These are phyloP conservation scores for Psidium guajava DNA, from an alignment of 345 rosid genomes.

Conservation along the genomic window DNA sequence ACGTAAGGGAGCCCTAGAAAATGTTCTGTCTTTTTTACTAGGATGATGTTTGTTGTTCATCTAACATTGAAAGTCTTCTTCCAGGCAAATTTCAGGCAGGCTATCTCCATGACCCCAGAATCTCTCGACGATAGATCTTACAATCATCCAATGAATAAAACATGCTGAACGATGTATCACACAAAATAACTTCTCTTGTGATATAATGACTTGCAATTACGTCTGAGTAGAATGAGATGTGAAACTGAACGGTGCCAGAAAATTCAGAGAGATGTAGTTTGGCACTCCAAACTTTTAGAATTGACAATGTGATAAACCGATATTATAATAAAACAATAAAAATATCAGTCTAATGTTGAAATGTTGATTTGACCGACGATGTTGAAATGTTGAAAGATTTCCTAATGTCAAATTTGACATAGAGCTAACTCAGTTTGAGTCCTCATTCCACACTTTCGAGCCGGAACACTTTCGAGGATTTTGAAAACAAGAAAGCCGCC, in stretches of 20 bases:
- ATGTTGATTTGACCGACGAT: neutral
- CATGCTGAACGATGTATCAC: neutral
- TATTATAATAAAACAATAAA: neutral
- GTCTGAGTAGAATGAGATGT: neutral
- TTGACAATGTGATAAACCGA: neutral
- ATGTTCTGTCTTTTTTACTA: neutral
- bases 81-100: neutral
- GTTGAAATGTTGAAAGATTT: neutral
- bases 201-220: neutral
- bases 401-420: neutral
- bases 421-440: neutral
- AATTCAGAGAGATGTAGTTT: neutral
- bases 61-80: neutral
- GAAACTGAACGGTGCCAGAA: neutral
- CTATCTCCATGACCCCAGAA: neutral
- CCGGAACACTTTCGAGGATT: neutral
- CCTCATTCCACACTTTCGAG: neutral
- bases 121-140: neutral
- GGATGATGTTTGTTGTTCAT: neutral
- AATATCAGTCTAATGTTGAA: neutral
- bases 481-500: neutral
- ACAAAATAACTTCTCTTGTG: neutral
- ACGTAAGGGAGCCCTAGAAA: neutral
- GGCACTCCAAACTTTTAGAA: neutral
- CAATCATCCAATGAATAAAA: neutral